Base-by-base conservation (phyloP, 148 eudicot species). In the Vaccinium corymbosum region DNA sequence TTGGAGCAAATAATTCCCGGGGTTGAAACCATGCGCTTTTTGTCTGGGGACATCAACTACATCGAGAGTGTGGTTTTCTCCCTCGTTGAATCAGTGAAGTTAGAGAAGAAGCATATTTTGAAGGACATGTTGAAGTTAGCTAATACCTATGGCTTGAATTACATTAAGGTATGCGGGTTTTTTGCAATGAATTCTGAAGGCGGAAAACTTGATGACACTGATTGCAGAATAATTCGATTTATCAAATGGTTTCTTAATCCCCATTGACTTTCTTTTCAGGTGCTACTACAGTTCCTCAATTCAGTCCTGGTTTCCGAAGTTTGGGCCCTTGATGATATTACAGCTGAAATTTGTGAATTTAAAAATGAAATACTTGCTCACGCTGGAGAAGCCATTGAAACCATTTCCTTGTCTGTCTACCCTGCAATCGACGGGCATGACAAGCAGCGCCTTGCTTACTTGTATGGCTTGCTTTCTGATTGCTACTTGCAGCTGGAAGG, bases 1-100 rank as follows among this genome's bases (percentile, higher is more conserved):
- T 88, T 97, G 91, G 97, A 95, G 85, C 93, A 95, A 91, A 88
- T 97, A 83, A 92, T 97, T 83, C 99, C 99, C 79, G 99, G 95
- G 49, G 93, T 97, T 83, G 95, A 95, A 78, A 87, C 92, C 87
- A 89, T 87, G 81, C 93, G 98, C 55, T 95, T 97, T 83, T 84
- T 97, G 61, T 93, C 94, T 73, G 93, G 94, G 84, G 99, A 97
- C 86, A 53, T 81, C 20, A 85, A 90, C 78, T 97, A 97, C 81
- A 92, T 89, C 82, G 89, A 89, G 82, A 91, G 85, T 81, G 92
- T 87, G 82, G 86, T 97, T 62, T 92, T 90, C 82, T 88, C 96
- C 78, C 87, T 90, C 76, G 84, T 90, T 87, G 98, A 93, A 86
- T 93, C 99, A 42, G 92, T 95, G 74, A 95, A 89, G 87, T 81